phyloP scores from a whole-genome alignment of 2,329 filamentous ascomycete genomes.

The Berkeleyomyces rouxiae region DNA sequence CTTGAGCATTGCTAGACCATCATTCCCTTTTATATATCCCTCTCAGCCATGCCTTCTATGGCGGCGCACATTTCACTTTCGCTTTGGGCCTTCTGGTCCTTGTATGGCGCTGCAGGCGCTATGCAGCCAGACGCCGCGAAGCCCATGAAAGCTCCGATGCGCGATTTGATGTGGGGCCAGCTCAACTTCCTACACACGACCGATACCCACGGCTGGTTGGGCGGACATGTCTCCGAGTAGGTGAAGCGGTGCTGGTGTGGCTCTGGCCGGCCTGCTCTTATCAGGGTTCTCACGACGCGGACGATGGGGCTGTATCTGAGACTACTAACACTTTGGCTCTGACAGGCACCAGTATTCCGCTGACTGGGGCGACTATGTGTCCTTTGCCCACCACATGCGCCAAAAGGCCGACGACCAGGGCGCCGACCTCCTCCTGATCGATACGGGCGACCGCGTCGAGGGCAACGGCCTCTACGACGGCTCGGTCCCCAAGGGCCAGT shows the following conservation, averaged over 20 bases:
- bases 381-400: constrained; percentile 71
- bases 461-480: constrained; percentile 90
- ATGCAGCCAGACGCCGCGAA: constrained; percentile 67
- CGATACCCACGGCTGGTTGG: constrained; percentile 91
- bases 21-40: background rate
- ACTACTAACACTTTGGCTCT: background rate
- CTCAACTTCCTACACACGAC: constrained; percentile 96
- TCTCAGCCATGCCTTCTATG: background rate
- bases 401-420: constrained; percentile 62
- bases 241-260: constrained; percentile 16
- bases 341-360: constrained; percentile 75
- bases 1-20: background rate
- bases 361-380: constrained; percentile 96
- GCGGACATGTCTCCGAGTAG: constrained; percentile 80
- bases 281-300: background rate
- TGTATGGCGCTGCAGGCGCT: constrained; percentile 24
- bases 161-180: constrained; percentile 78
- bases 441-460: constrained; percentile 86
- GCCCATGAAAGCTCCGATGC: constrained; percentile 64
- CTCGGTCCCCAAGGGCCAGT: constrained; percentile 72
- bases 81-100: constrained; percentile 15
- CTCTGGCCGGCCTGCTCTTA: background rate
- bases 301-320: background rate
- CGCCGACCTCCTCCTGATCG: constrained; percentile 76
- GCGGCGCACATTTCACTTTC: constrained; percentile 13